Base-by-base conservation (phyloP, 1,284 basidiomycete species). In the Cystobasidium sp. region DNA sequence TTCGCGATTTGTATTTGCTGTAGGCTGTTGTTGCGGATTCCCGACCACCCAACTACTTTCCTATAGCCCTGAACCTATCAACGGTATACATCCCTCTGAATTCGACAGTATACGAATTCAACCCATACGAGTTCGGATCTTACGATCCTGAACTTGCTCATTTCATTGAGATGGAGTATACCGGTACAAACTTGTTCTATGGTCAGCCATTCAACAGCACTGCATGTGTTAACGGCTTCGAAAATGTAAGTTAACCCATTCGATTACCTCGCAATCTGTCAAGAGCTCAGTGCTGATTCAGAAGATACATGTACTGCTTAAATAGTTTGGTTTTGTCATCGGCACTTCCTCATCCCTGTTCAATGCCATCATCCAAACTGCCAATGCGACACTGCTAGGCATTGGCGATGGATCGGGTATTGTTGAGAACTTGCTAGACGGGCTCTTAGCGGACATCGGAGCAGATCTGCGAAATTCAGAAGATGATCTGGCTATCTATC, bases 71-170 rank as follows among this genome's bases (percentile, higher is more conserved):
- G 31, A 66, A 65, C 31, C 18, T 66, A 14, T 73, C 62, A 16
- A 64, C 66, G 24, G 67, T 69, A 9, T 75, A 67, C 37, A 71
- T 76, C 43, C 73, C 75, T 12, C 75, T 78, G 16, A 74, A 77
- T 47, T 56, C 61, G 9, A 76, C 75, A 10, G 75, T 75, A 37
- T 78, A 76, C 62, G 77, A 78, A 61, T 66, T 78, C 59, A 68
- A 65, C 88, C 4, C 55, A 0, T 80, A 87, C 77, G 88, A 90
- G 75, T 85, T 89, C 74, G 90, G 88, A 6, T 90, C 88, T 1
- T 91, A 85, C 82, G 89, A 91, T 78, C 88, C 89, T 6, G 84
- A 81, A 68, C 81, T 91, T 6, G 87, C 87, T 47, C 86, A 88
- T 0, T 88, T 87, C 80, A 84, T 87, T 78, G 87, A 88, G 76